Evolutionary conservation across 768 basidiomycete genomes (phyloP).

Genomic region (Rhodotorula toruloides): DNA sequence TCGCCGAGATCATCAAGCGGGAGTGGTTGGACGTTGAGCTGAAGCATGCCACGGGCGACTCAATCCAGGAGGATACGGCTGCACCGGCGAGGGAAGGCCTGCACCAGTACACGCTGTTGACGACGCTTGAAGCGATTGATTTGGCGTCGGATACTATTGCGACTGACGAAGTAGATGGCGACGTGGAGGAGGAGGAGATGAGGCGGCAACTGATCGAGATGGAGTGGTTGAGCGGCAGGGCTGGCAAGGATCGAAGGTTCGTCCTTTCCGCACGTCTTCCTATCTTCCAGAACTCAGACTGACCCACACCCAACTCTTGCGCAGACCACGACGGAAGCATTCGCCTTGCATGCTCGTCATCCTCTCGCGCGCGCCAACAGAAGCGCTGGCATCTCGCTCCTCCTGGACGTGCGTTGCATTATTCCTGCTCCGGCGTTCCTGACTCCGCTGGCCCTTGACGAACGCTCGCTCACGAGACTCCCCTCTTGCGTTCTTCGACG

Average conservation of each 20-base stretch:
- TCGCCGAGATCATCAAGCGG: slow-evolving; percentile 17
- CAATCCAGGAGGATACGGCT: background rate
- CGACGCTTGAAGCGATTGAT: background rate
- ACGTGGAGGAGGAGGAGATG: background rate
- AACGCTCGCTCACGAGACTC: no score
- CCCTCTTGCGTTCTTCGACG: no score
- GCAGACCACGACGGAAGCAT: background rate
- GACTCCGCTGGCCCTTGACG: no score
- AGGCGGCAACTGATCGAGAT: background rate
- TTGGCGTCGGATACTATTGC: background rate
- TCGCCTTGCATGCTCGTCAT: slow-evolving; percentile 5
- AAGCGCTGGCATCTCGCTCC: background rate
- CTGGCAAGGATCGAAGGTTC: background rate
- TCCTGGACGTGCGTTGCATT: slow-evolving; percentile 5
- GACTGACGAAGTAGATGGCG: background rate
- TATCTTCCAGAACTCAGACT: no score
- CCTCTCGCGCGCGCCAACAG: background rate
- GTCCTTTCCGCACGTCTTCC: background rate
- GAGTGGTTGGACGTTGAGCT: background rate
- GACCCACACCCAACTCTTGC: no score
- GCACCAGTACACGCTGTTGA: slow-evolving; percentile 7
- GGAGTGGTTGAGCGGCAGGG: slow-evolving; percentile 3
- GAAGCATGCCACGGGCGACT: background rate
- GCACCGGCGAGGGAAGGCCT: background rate
- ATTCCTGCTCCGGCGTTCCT: background rate